Percentiles rank a stretch among this genome's conserved stretches.
Evolutionary conservation across 129 eudicot genomes (phyloP).

Genomic region (Solidago caesia): DNA sequence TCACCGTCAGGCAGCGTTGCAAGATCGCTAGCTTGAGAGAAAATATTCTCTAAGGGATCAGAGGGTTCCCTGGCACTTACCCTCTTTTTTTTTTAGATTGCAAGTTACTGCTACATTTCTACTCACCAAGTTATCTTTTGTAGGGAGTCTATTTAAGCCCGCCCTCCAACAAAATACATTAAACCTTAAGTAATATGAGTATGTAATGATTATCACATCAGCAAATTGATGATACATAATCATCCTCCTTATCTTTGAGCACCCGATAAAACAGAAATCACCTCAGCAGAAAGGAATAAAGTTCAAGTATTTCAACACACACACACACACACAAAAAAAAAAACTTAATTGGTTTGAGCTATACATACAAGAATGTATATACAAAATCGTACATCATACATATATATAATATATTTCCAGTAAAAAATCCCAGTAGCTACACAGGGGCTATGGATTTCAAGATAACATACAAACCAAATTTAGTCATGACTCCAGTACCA

Average conservation of each 20-base stretch:
- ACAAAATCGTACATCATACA: slow-evolving; percentile 5
- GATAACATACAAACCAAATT: neutral
- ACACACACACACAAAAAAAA: neutral
- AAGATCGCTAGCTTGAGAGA: no score
- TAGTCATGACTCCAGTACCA: slow-evolving; percentile 1
- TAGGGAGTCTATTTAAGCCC: no score
- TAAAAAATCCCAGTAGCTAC: slow-evolving; percentile 11
- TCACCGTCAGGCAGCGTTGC: no score
- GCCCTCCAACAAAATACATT: neutral
- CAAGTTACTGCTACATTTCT: no score
- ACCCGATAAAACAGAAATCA: neutral
- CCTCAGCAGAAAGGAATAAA: neutral
- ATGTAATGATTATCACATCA: no score
- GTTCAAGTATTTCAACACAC: neutral
- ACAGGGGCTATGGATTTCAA: neutral
- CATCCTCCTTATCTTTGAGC: no score
- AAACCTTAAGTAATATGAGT: no score
- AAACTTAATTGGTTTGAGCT: neutral
- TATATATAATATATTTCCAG: neutral
- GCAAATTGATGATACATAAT: no score
- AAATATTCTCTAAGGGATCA: no score
- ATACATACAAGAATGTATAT: slow-evolving; percentile 17
- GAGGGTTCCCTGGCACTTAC: no score
- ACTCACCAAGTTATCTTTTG: no score
- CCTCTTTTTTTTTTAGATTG: no score